A percentile compares a stretch with the other conserved stretches of the same genome.
Conservation (phyloP, 352 stramenopile species). For the Plasmopara viticola region DNA sequence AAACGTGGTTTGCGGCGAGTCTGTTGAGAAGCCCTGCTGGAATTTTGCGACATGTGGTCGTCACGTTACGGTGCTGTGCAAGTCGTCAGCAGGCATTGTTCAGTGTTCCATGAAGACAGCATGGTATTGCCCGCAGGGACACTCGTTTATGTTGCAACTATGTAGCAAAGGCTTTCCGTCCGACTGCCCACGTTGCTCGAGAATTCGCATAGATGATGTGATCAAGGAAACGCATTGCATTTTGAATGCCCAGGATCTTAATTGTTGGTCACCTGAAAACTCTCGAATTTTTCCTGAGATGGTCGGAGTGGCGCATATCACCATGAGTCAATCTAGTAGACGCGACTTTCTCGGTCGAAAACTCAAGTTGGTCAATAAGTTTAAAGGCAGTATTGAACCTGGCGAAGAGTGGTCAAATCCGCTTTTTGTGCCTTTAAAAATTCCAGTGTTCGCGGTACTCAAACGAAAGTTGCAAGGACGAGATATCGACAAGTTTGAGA, state of each 20-base stretch:
- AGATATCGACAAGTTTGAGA: conserved; percentile 18
- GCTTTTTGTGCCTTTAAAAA: conserved; percentile 33
- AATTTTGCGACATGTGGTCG: conserved; percentile 40
- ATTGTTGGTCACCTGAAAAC: conserved; percentile 6
- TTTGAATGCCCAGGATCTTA: conserved; percentile 14
- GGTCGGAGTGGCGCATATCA: conserved; percentile 14
- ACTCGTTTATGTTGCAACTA: conserved; percentile 34
- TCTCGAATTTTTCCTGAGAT: conserved; percentile 13
- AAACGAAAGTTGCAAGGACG: conserved; percentile 15
- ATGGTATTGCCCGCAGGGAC: conserved; percentile 37
- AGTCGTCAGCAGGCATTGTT: conserved; percentile 14
- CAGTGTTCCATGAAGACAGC: conserved; percentile 30
- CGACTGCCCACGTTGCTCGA: conserved; percentile 47
- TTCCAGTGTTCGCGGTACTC: conserved; percentile 25
- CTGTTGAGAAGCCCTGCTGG: conserved; percentile 49
- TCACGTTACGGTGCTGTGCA: conserved; percentile 25
- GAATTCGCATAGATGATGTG: conserved; percentile 17
- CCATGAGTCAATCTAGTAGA: conserved; percentile 22
- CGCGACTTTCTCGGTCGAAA: conserved; percentile 40
- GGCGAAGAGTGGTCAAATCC: conserved; percentile 25
- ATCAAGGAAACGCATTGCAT: conserved; percentile 21
- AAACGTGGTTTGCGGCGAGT: conserved; percentile 27
- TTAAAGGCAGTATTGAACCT: conserved; percentile 25
- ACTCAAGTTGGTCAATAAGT: conserved; percentile 35
- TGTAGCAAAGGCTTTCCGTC: conserved; percentile 46